Evolutionary conservation across 495 filamentous ascomycete genomes (phyloP).

Genomic region (Oidiodendron maius): DNA sequence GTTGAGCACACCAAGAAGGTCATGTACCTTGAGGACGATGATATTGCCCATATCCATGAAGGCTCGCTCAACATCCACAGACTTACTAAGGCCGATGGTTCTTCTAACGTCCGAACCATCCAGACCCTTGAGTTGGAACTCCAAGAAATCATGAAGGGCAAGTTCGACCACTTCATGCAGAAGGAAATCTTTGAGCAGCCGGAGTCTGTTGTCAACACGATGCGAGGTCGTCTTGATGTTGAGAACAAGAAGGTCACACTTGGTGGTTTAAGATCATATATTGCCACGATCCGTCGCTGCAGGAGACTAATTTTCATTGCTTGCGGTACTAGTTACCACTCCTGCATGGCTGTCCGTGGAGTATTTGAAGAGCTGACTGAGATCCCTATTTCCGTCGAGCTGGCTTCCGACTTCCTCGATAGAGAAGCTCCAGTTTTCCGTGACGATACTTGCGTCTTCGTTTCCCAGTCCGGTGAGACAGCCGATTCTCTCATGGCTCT

Average conservation of each 20-base stretch:
- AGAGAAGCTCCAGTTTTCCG: conserved; percentile 98
- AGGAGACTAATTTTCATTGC: conserved; percentile 96
- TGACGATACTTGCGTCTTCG: conserved; percentile 98
- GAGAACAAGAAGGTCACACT: conserved; percentile 91
- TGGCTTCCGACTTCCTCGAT: conserved; percentile 97
- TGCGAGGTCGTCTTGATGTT: conserved; percentile 94
- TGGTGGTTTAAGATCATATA: conserved; percentile 91
- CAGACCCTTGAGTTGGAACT: conserved; percentile 98
- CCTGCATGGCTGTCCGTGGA: conserved; percentile 98
- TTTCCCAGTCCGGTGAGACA: conserved; percentile 97
- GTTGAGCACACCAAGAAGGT: conserved; percentile 99
- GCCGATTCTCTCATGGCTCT: conserved; percentile 98
- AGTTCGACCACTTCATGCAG: conserved; percentile 99
- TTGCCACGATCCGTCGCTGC: conserved; percentile 92
- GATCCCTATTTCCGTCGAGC: conserved; percentile 93
- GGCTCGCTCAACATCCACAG: conserved; percentile 98
- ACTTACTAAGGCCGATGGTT: conserved; percentile 91
- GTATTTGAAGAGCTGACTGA: conserved; percentile 97
- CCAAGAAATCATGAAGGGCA: conserved; percentile 99
- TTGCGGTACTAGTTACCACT: conserved; percentile 96
- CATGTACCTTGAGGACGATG: conserved; percentile 97
- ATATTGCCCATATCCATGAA: conserved; percentile 98
- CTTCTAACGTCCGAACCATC: conserved; percentile 92
- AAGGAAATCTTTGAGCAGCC: conserved; percentile 99
- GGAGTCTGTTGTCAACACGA: conserved; percentile 98